Base-by-base conservation (phyloP, 2,329 filamentous ascomycete species). In the Byssochlamys sp. region DNA sequence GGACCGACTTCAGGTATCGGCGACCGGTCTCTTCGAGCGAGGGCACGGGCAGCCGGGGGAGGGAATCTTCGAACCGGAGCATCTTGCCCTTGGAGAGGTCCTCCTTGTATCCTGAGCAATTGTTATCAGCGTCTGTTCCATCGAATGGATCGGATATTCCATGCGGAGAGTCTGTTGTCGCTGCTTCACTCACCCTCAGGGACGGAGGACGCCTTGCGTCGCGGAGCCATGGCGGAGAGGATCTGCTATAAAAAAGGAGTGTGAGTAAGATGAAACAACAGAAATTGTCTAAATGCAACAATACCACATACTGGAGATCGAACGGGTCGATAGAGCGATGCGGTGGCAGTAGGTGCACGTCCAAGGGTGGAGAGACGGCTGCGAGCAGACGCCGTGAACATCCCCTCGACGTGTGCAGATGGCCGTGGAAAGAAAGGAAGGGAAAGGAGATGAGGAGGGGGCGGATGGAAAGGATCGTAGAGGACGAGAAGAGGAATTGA, bases 21-120 rank as follows among this genome's bases (percentile, higher is more conserved):
- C 80, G 79, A 60, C 81, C 77, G 45, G 84, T 87, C 70, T 86
- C 84, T 67, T 86, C 81, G 59, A 87, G 78, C 5, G 82, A 78
- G 26, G 84, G 84, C 49, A 87, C 82, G 9, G 84, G 84, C 51
- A 87, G 75, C 54, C 75, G 76, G 52, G 84, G 84, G 39, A 87
- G 78, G 12, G 83, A 86, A 60, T 86, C 83, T 71, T 87, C 84
- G 66, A 84, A 87, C 49, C 84, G 80, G 66, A 86, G 79, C 82
- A 86, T 86, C 48, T 78, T 75, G 59, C 84, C 84, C 69, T 85
- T 86, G 67, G 78, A 79, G 61, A 77, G 70, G 67, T 87, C 83
- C 73, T 87, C 84, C 64, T 80, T 81, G 76, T 86, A 87, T 62
- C 83, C 84, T 85, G 69, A 48, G 12, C 25, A 19, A 28, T 9